phyloP scores from a whole-genome alignment of 73 alveolate genomes.

The Uronychia binucleata region DNA sequence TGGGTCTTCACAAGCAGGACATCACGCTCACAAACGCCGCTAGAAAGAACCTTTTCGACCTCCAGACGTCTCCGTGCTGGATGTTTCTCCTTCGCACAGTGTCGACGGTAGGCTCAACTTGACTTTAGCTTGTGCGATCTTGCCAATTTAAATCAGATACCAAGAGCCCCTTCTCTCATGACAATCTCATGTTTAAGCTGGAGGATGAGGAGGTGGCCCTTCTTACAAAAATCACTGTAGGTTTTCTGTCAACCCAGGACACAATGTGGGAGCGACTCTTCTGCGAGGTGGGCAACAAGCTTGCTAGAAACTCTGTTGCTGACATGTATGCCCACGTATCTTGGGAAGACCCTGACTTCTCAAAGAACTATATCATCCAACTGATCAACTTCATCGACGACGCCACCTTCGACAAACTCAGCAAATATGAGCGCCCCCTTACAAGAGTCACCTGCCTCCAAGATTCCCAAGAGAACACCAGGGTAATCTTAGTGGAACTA shows the following conservation, averaged over 20 bases:
- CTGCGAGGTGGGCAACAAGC: constrained; percentile 5
- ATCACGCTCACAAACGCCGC: background rate
- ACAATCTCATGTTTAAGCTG: constrained; percentile 4
- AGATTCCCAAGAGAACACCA: background rate
- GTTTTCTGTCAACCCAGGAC: no score
- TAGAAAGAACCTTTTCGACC: constrained; percentile 2
- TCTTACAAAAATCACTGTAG: constrained; percentile 6
- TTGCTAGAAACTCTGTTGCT: constrained; percentile 41
- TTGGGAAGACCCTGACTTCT: constrained; percentile 22
- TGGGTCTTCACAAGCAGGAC: constrained; percentile 28
- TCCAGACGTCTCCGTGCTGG: background rate
- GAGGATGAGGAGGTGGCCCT: constrained; percentile 12
- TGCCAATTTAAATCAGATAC: background rate
- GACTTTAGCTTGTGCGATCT: constrained; percentile 1
- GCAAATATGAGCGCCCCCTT: constrained; percentile 33
- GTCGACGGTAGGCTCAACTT: constrained; percentile 4
- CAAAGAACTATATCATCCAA: constrained; percentile 7
- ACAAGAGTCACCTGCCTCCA: background rate
- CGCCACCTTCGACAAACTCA: constrained; percentile 12
- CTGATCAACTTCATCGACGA: constrained; percentile 2
- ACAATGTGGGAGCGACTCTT: background rate
- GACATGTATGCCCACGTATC: constrained; percentile 51
- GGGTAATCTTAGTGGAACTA: constrained; percentile 21
- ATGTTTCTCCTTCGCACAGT: constrained; percentile 10
- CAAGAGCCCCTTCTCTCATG: constrained; percentile 28